These are phyloP conservation scores for Cardamine resedifolia DNA, from an alignment of 345 rosid species.

Conservation along the genomic window DNA sequence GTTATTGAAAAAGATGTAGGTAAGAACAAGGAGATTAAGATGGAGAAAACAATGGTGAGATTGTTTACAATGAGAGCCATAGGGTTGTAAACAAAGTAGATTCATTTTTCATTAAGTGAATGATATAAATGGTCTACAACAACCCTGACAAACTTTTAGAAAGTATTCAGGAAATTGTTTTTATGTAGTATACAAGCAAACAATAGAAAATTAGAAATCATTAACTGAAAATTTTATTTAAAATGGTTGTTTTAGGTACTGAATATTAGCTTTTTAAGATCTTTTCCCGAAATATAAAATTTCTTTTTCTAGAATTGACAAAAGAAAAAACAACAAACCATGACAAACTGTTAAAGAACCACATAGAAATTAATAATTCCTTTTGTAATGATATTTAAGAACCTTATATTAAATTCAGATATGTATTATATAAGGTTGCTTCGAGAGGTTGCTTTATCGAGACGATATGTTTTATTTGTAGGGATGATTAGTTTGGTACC, in stretches of 20 bases:
- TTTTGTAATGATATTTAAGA: background rate
- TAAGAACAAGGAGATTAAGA: conserved; percentile 39
- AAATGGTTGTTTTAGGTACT: background rate
- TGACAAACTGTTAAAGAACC: background rate
- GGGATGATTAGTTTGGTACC: conserved; percentile 18
- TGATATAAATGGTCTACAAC: conserved; percentile 7
- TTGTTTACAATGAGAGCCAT: conserved; percentile 30
- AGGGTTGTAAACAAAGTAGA: background rate
- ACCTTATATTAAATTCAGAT: background rate
- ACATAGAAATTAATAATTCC: background rate
- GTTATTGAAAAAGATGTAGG: conserved; percentile 44
- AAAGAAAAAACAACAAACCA: too few relatives aligned
- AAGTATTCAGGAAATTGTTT: background rate
- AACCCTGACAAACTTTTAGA: background rate
- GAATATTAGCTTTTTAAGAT: too few relatives aligned
- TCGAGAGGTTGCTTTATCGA: background rate
- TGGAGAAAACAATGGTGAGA: conserved; percentile 24
- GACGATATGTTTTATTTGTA: background rate
- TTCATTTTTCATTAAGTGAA: background rate
- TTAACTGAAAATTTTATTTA: background rate
- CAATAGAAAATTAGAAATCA: background rate
- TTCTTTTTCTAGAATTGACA: too few relatives aligned
- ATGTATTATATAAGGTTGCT: background rate
- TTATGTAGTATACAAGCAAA: background rate
- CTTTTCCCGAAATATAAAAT: too few relatives aligned